These are phyloP conservation scores for Metarhizium rileyi DNA, from an alignment of 2,329 filamentous ascomycete species.

Conservation along the genomic window DNA sequence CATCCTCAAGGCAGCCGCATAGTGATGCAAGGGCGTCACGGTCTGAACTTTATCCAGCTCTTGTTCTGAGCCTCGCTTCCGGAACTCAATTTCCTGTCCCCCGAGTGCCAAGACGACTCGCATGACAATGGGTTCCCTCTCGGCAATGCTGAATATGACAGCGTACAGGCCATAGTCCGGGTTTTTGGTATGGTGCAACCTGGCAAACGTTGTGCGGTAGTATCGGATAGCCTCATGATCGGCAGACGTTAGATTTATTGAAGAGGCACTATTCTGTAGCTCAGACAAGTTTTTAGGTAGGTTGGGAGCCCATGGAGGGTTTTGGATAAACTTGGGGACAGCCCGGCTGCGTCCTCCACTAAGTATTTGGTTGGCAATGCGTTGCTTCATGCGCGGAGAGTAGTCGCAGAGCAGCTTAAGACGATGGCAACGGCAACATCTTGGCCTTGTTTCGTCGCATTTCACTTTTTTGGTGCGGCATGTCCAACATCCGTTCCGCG, in stretches of 20 bases:
- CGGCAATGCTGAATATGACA: constrained; percentile 24
- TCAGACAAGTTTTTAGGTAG: background rate
- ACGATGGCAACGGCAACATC: constrained; percentile 17
- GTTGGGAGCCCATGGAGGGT: constrained; percentile 3
- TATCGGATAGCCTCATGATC: constrained; percentile 27
- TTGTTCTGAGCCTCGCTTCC: constrained; percentile 9
- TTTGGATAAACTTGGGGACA: background rate
- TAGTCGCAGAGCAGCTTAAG: constrained; percentile 20
- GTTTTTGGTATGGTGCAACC: constrained; percentile 25
- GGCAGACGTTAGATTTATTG: constrained; percentile 16
- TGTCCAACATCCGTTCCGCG: constrained; percentile 17
- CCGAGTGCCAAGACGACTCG: constrained; percentile 25
- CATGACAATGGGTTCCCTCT: constrained; percentile 25
- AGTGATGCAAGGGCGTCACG: constrained; percentile 18
- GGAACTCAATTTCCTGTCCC: constrained; percentile 20
- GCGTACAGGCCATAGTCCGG: constrained; percentile 24
- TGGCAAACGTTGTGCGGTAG: constrained; percentile 26
- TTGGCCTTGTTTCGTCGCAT: constrained; percentile 19
- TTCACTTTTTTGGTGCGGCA: constrained; percentile 23
- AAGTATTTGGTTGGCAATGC: constrained; percentile 1
- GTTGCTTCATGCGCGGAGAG: constrained; percentile 11
- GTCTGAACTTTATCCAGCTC: constrained; percentile 3
- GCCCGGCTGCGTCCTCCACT: no score
- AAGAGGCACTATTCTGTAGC: constrained; percentile 9
- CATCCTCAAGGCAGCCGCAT: constrained; percentile 20